Conservation (phyloP, 805 yeast genomes). For the Novakomyces olei region DNA sequence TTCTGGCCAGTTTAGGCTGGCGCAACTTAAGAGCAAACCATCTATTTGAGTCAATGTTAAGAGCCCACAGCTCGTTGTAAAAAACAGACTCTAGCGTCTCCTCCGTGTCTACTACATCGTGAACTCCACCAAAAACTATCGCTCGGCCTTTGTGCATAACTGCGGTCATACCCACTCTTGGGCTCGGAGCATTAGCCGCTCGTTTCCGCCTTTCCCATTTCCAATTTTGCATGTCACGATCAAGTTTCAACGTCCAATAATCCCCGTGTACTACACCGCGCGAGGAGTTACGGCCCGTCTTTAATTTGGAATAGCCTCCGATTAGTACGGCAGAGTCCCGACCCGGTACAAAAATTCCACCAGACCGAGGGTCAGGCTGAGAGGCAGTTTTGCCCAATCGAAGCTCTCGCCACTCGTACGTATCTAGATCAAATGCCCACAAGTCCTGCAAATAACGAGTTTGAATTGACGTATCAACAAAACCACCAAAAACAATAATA, state of each 20-base stretch:
- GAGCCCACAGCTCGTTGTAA: constrained; percentile 58
- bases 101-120: constrained; percentile 85
- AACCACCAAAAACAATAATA: constrained; percentile 73
- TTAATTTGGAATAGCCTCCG: constrained; percentile 89
- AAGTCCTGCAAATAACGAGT: constrained; percentile 68
- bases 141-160: constrained; percentile 81
- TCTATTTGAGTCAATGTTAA: constrained; percentile 65
- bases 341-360: constrained; percentile 65
- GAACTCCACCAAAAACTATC: constrained; percentile 84
- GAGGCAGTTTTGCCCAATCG: constrained; percentile 66
- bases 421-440: constrained; percentile 81
- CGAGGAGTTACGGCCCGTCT: constrained; percentile 61
- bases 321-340: constrained; percentile 63
- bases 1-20: constrained; percentile 23
- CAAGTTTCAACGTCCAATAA: constrained; percentile 74
- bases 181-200: constrained; percentile 73
- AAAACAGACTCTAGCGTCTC: constrained; percentile 70
- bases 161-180: constrained; percentile 88
- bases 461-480: constrained; percentile 65
- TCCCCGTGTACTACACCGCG: constrained; percentile 80
- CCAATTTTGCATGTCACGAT: constrained; percentile 48
- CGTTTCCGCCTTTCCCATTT: constrained; percentile 80
- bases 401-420: constrained; percentile 76
- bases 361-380: constrained; percentile 78
- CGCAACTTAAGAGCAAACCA: constrained; percentile 61